Conservation (phyloP, 495 filamentous ascomycete species). For the Durotheca rogersii region DNA sequence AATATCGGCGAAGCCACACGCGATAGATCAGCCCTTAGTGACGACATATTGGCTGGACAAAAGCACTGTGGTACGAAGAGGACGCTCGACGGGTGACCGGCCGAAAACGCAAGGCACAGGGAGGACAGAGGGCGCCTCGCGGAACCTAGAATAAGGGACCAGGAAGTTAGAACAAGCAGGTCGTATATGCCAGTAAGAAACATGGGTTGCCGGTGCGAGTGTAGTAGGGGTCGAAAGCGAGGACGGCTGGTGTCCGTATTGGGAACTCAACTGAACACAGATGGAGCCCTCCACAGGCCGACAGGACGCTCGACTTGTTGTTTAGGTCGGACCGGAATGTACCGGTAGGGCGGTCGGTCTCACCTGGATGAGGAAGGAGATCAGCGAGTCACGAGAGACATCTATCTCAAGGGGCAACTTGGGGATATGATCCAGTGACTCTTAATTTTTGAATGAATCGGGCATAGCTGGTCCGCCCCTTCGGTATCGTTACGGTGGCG, state of each 20-base stretch:
- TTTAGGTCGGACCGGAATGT: constrained; percentile 29
- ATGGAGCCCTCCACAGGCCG: constrained; percentile 16
- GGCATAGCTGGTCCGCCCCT: constrained; percentile 6
- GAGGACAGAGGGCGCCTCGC: constrained; percentile 19
- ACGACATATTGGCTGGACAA: constrained; percentile 27
- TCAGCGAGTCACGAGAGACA: constrained; percentile 20
- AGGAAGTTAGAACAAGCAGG: constrained; percentile 21
- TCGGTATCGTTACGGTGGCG: constrained; percentile 10
- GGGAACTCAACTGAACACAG: constrained; percentile 13
- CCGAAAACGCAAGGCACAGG: constrained; percentile 14
- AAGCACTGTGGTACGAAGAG: constrained; percentile 5
- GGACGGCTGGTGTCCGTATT: constrained; percentile 4
- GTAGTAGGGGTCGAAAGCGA: constrained; percentile 14
- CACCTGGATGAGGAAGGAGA: constrained; percentile 26
- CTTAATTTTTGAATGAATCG: constrained; percentile 14
- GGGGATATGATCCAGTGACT: constrained; percentile 23
- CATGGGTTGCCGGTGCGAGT: constrained; percentile 8
- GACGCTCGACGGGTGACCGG: constrained; percentile 17
- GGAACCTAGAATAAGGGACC: constrained; percentile 14
- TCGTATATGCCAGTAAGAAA: constrained; percentile 8
- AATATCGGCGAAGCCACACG: constrained; percentile 9
- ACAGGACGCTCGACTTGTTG: constrained; percentile 13
- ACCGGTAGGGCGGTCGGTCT: constrained; percentile 29
- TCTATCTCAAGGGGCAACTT: constrained; percentile 10
- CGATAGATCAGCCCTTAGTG: constrained; percentile 13